Evolutionary conservation across 1,284 basidiomycete genomes (phyloP).

Genomic region (Ganoderma sp.): DNA sequence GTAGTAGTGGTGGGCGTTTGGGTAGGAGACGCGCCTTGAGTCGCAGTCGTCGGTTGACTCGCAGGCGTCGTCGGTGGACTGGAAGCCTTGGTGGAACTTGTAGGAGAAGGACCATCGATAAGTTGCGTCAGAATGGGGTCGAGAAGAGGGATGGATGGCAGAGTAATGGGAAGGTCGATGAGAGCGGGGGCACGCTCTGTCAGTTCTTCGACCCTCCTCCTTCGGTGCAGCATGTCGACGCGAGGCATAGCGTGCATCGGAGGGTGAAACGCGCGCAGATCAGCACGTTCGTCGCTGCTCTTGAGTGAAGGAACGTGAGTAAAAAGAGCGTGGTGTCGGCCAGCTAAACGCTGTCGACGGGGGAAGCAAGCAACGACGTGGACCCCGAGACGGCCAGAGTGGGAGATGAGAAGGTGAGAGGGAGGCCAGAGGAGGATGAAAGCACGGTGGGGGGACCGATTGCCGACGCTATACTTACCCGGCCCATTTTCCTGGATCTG

Average conservation of each 20-base stretch:
- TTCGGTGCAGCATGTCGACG: slow-evolving; percentile 27
- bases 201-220: slow-evolving; percentile 32
- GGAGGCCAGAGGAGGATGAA: slow-evolving; percentile 14
- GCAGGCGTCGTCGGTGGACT: slow-evolving; percentile 10
- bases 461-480: slow-evolving; percentile 9
- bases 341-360: slow-evolving; percentile 26
- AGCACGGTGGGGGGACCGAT: slow-evolving; percentile 2
- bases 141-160: slow-evolving; percentile 52
- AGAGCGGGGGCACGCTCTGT: slow-evolving; percentile 48
- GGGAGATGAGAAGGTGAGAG: slow-evolving; percentile 17
- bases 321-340: slow-evolving; percentile 31
- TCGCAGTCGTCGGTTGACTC: slow-evolving; percentile 17
- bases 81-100: not conserved
- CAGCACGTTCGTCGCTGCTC: slow-evolving; percentile 13
- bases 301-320: slow-evolving; percentile 22
- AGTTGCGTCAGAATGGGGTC: slow-evolving; percentile 43
- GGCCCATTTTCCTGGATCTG: slow-evolving; percentile 6
- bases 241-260: slow-evolving; percentile 29
- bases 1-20: slow-evolving; percentile 21
- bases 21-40: slow-evolving; percentile 26
- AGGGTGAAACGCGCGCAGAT: slow-evolving; percentile 7
- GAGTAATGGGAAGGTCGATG: slow-evolving; percentile 46
- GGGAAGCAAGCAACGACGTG: slow-evolving; percentile 4
- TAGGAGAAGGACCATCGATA: slow-evolving; percentile 32
- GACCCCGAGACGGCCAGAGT: slow-evolving; percentile 3